phyloP scores from a whole-genome alignment of 2,329 filamentous ascomycete genomes.

The Colletotrichum coccodes region DNA sequence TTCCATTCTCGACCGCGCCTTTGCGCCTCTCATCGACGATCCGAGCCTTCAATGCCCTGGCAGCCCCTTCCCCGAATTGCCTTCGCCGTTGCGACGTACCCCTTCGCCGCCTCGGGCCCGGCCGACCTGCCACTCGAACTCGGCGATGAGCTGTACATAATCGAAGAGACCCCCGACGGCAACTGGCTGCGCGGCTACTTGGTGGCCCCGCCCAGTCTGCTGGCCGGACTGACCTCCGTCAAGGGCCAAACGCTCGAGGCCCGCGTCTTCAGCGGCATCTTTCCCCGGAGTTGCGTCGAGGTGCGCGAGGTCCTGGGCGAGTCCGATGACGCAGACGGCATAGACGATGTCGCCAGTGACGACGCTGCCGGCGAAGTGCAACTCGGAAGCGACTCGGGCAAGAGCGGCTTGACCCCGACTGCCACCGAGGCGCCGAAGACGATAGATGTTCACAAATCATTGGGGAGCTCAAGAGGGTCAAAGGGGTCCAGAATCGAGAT shows the following conservation, averaged over 20 bases:
- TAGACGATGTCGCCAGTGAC: constrained; percentile 45
- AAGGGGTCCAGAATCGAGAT: constrained; percentile 28
- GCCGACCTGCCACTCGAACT: constrained; percentile 97
- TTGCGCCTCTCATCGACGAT: constrained; percentile 16
- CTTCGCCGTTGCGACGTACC: constrained; percentile 96
- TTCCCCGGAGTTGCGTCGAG: constrained; percentile 93
- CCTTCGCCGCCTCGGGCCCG: constrained; percentile 86
- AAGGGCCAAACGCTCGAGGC: constrained; percentile 95
- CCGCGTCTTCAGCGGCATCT: constrained; percentile 98
- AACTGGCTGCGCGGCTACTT: constrained; percentile 97
- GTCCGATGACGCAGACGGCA: constrained; percentile 62
- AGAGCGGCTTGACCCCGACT: constrained; percentile 59
- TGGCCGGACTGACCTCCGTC: constrained; percentile 89
- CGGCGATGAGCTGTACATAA: constrained; percentile 98
- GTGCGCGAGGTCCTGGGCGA: constrained; percentile 92
- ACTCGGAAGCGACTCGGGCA: constrained; percentile 60
- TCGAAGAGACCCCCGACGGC: constrained; percentile 92
- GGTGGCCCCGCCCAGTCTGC: constrained; percentile 90
- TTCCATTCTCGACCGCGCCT: neutral
- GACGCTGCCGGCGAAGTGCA: constrained; percentile 19
- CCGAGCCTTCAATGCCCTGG: constrained; percentile 81
- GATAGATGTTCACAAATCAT: constrained; percentile 41
- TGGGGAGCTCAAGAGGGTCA: constrained; percentile 34
- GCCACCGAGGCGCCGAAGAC: constrained; percentile 48
- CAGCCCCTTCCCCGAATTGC: constrained; percentile 95